Percentiles rank a stretch among this genome's conserved stretches.
Evolutionary conservation across 768 basidiomycete genomes (phyloP).

Genomic region (Hypholoma fasciculare): DNA sequence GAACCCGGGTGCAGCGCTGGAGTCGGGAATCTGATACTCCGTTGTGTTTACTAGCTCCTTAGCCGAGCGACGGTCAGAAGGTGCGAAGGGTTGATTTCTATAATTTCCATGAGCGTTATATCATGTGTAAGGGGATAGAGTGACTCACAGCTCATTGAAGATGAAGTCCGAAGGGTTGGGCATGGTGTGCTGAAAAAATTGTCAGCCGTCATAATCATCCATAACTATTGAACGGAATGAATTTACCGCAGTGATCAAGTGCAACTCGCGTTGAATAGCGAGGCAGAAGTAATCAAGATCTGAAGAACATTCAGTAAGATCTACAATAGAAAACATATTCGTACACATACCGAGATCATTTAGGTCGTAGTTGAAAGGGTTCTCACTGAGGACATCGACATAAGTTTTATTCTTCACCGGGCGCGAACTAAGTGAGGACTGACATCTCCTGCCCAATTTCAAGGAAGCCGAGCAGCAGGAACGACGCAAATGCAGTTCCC

Average conservation of each 20-base stretch:
- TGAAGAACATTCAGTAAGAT: conserved; percentile 16
- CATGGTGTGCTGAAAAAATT: conserved; percentile 47
- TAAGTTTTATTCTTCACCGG: no score
- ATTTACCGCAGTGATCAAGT: conserved; percentile 71
- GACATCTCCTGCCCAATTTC: conserved; percentile 71
- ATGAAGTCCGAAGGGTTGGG: conserved; percentile 53
- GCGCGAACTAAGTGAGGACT: no score
- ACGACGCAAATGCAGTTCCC: conserved; percentile 61
- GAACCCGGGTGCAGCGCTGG: conserved; percentile 28
- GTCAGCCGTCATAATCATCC: neutral
- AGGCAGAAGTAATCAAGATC: conserved; percentile 72
- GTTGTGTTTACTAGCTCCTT: conserved; percentile 41
- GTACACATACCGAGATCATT: conserved; percentile 57
- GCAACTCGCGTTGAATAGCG: conserved; percentile 64
- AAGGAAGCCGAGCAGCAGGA: conserved; percentile 65
- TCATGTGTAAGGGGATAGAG: neutral
- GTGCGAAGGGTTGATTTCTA: conserved; percentile 72
- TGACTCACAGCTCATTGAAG: conserved; percentile 43
- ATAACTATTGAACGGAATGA: conserved; percentile 3
- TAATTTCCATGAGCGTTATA: neutral
- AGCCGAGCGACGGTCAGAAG: conserved; percentile 58
- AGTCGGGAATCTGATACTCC: conserved; percentile 30
- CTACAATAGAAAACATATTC: neutral
- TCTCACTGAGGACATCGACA: conserved; percentile 42
- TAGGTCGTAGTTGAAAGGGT: conserved; percentile 67